A percentile compares a stretch with the other conserved stretches of the same genome.
These are phyloP conservation scores for Calonectria pauciramosa DNA, from an alignment of 2,329 filamentous ascomycete genomes.

Conservation along the genomic window DNA sequence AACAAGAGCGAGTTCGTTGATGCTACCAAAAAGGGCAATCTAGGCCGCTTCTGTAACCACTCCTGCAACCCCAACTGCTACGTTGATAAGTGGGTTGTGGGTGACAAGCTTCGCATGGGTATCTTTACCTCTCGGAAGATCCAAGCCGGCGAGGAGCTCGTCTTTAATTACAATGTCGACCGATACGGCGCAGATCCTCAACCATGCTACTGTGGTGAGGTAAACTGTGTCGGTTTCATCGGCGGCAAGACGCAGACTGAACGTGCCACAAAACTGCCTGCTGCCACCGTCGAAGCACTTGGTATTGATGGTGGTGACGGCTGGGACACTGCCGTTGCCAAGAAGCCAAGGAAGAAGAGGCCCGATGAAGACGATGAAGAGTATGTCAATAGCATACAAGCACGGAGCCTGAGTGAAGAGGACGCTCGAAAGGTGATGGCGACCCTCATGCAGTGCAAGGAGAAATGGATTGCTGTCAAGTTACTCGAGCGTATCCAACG, in stretches of 20 bases:
- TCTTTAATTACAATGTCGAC: conserved; percentile 99
- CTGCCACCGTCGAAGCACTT: conserved; percentile 92
- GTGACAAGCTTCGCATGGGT: conserved; percentile 97
- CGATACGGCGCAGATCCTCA: conserved; percentile 97
- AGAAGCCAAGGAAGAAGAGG: conserved; percentile 94
- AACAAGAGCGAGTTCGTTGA: conserved; percentile 97
- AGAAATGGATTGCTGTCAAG: conserved; percentile 99
- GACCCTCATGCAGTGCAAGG: conserved; percentile 95
- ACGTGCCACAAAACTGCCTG: conserved; percentile 90
- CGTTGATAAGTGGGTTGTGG: conserved; percentile 99
- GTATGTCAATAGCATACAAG: conserved; percentile 90
- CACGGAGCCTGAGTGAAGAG: conserved; percentile 82
- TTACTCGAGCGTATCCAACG: conserved; percentile 89
- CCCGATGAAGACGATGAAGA: conserved; percentile 92
- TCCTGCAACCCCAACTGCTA: conserved; percentile 99
- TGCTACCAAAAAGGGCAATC: conserved; percentile 95
- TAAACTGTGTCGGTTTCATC: conserved; percentile 96
- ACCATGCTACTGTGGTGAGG: conserved; percentile 95
- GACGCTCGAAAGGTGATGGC: conserved; percentile 97
- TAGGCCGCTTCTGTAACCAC: conserved; percentile 98
- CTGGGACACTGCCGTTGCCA: conserved; percentile 92
- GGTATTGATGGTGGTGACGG: conserved; percentile 93
- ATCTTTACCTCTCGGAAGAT: conserved; percentile 93
- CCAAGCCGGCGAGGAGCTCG: conserved; percentile 90
- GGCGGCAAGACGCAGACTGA: conserved; percentile 98